phyloP scores from a whole-genome alignment of 208 protist genomes.

The Acanthamoeba healyi region DNA sequence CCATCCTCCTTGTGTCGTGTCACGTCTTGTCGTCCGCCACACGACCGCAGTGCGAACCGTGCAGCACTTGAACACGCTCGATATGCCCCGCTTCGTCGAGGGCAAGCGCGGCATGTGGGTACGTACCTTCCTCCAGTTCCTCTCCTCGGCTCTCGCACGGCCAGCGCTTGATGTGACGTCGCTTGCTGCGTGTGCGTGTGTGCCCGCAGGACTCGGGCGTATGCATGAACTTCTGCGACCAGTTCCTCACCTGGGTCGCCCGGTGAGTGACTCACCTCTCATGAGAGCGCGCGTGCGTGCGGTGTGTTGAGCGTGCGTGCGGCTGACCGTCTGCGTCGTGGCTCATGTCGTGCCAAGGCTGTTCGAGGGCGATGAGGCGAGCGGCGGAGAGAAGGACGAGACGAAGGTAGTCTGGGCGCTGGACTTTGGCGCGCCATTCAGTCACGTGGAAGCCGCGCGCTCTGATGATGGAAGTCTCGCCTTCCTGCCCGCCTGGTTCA shows the following conservation, averaged over 20 bases:
- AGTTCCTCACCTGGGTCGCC: conserved; percentile 14
- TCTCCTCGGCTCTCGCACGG: not conserved
- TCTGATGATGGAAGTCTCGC: not conserved
- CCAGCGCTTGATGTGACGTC: too few relatives aligned
- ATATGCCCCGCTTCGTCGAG: conserved; percentile 10
- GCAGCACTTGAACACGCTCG: conserved; percentile 15
- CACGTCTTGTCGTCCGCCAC: not conserved
- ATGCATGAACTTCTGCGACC: conserved; percentile 47
- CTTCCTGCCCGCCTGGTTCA: conserved; percentile 30
- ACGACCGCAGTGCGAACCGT: not conserved
- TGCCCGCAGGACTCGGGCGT: not conserved
- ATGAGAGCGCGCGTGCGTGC: too few relatives aligned
- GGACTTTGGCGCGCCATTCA: not conserved
- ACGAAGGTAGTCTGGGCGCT: not conserved
- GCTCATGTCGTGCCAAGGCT: not conserved
- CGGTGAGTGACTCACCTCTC: not conserved
- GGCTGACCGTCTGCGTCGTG: too few relatives aligned
- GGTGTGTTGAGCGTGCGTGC: too few relatives aligned
- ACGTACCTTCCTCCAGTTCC: not conserved
- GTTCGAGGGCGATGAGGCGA: not conserved
- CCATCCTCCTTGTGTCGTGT: not conserved
- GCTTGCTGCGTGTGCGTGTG: not conserved
- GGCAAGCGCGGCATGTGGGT: conserved; percentile 57
- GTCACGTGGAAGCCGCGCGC: not conserved
- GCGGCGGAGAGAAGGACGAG: not conserved